Evolutionary conservation across 305 asterid genomes (phyloP).

Genomic region (Fraxinus xanthoxyloides): DNA sequence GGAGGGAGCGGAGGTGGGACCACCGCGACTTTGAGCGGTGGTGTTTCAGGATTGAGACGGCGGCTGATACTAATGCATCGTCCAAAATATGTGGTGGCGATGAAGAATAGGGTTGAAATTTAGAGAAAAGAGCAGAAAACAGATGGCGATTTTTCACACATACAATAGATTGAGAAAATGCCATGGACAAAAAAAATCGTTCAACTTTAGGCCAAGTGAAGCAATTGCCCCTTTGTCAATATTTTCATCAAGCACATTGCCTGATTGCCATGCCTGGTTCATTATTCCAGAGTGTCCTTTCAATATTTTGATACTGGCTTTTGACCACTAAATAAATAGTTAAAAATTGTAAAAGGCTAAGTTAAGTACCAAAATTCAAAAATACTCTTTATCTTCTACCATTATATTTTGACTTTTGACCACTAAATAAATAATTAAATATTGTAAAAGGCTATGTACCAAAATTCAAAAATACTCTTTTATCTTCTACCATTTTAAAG

Average conservation of each 20-base stretch:
- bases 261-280: too few species aligned
- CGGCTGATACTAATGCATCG: slow-evolving; percentile 44
- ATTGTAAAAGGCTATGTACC: too few species aligned
- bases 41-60: slow-evolving; percentile 72
- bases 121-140: slow-evolving; percentile 1
- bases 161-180: slow-evolving; percentile 20
- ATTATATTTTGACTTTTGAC: too few species aligned
- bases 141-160: slow-evolving; percentile 10
- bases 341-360: too few species aligned
- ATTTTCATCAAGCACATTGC: slow-evolving; percentile 35
- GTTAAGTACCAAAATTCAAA: too few species aligned
- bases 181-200: slow-evolving; percentile 18
- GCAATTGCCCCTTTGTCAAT: not conserved
- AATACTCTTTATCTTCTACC: too few species aligned
- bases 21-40: slow-evolving; percentile 86
- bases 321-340: too few species aligned
- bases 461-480: too few species aligned
- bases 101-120: slow-evolving; percentile 32
- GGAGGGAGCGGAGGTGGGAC: slow-evolving; percentile 69
- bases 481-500: too few species aligned
- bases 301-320: too few species aligned
- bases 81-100: slow-evolving; percentile 28
- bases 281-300: too few species aligned
- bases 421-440: too few species aligned
- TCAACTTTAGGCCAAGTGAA: not conserved